Conservation (phyloP, 306 rosid species). For the Clitoria ternatea region DNA sequence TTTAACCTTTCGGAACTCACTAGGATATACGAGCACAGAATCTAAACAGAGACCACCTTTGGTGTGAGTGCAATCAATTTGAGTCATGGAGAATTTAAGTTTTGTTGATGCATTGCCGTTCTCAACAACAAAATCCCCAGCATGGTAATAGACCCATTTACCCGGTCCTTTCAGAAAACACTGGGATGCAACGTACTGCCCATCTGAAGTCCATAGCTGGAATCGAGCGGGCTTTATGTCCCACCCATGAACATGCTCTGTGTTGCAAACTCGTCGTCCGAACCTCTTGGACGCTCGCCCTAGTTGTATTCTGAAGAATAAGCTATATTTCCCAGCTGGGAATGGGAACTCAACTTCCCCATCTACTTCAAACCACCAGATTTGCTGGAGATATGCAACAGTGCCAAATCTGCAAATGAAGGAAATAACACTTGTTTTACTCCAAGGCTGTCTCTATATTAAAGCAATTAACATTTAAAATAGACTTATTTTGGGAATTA, state of each 20-base stretch:
- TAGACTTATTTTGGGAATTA: background rate
- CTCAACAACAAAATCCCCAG: conserved; percentile 72
- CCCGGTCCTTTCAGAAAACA: conserved; percentile 66
- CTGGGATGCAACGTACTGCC: conserved; percentile 62
- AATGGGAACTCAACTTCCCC: conserved; percentile 92
- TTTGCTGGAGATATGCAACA: conserved; percentile 89
- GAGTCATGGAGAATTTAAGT: conserved; percentile 85
- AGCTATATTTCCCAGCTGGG: conserved; percentile 78
- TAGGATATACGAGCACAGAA: conserved; percentile 67
- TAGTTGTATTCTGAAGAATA: conserved; percentile 69
- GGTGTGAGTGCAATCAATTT: conserved; percentile 96
- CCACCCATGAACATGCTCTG: conserved; percentile 92
- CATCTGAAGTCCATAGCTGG: conserved; percentile 88
- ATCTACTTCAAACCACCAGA: conserved; percentile 99
- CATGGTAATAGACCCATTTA: conserved; percentile 71
- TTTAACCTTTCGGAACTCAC: conserved; percentile 49
- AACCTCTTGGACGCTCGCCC: conserved; percentile 66
- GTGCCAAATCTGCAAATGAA: conserved; percentile 46
- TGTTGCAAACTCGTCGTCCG: conserved; percentile 68
- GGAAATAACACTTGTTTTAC: conserved; percentile 16
- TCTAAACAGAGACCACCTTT: conserved; percentile 97
- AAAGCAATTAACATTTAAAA: background rate
- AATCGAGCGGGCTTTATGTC: conserved; percentile 75
- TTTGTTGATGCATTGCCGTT: conserved; percentile 49
- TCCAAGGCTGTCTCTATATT: background rate